Conservation (phyloP, 495 filamentous ascomycete species). For the Xylaria telfairii region DNA sequence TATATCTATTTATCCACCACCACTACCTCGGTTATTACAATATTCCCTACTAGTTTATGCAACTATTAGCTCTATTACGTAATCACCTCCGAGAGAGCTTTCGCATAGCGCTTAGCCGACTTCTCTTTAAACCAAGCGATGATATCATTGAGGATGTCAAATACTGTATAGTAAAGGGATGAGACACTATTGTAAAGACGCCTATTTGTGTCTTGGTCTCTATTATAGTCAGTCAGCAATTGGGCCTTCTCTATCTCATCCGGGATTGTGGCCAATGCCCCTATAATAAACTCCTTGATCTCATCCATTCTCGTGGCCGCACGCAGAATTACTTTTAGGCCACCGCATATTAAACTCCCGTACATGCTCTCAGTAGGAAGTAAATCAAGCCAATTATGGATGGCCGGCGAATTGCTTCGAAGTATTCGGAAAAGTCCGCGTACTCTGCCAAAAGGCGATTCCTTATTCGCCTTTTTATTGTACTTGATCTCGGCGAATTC, state of each 20-base stretch:
- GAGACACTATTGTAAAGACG: conserved; percentile 18
- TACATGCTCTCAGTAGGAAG: conserved; percentile 18
- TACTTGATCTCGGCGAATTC: conserved; percentile 23
- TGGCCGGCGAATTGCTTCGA: conserved; percentile 12
- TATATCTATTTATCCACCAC: too few relatives aligned
- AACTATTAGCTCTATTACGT: too few relatives aligned
- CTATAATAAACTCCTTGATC: conserved; percentile 21
- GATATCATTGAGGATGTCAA: conserved; percentile 19
- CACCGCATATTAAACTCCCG: conserved; percentile 20
- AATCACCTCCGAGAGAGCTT: too few relatives aligned
- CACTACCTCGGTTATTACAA: too few relatives aligned
- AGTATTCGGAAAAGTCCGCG: conserved; percentile 16
- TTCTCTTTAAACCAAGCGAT: conserved; percentile 20
- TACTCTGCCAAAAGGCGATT: conserved; percentile 20
- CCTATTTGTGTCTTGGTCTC: conserved; percentile 12
- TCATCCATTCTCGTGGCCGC: conserved; percentile 22
- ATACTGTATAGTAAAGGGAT: conserved; percentile 13
- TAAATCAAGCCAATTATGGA: conserved; percentile 11
- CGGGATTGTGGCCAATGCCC: conserved; percentile 17
- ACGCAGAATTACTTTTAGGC: conserved; percentile 21
- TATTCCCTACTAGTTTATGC: too few relatives aligned
- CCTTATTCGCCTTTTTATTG: conserved; percentile 9
- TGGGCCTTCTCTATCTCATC: conserved; percentile 23
- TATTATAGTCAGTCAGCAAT: conserved; percentile 22
- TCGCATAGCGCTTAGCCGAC: conserved; percentile 5